Conservation (phyloP, 768 basidiomycete species). For the Pulveroboletus ravenelii region DNA sequence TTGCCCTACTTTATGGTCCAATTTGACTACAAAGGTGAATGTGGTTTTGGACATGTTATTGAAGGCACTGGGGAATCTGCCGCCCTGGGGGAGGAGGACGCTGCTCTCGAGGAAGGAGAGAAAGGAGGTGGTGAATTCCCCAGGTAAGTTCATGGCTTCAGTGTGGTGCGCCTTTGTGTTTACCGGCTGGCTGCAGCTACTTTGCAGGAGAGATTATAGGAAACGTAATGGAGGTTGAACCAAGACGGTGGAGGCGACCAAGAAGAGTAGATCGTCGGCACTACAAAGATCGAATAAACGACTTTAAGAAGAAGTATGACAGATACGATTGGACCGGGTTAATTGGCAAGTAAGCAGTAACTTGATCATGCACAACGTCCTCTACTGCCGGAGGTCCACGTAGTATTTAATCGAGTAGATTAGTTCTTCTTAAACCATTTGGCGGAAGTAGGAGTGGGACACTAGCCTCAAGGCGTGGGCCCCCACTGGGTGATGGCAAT, state of each 20-base stretch:
- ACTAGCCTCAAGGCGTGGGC: no score
- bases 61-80: slow-evolving; percentile 76
- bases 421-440: background rate
- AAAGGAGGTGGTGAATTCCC: slow-evolving; percentile 92
- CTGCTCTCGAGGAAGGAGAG: slow-evolving; percentile 75
- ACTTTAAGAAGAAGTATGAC: slow-evolving; percentile 72
- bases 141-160: slow-evolving; percentile 42
- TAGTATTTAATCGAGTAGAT: background rate
- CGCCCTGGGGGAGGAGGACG: slow-evolving; percentile 57
- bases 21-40: slow-evolving; percentile 96
- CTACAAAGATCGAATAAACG: slow-evolving; percentile 64
- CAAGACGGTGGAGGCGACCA: slow-evolving; percentile 81
- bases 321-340: slow-evolving; percentile 79
- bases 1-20: slow-evolving; percentile 99
- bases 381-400: background rate
- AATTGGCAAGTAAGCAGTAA: slow-evolving; percentile 40
- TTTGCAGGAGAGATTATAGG: slow-evolving; percentile 96
- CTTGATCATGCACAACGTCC: background rate
- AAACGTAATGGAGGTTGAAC: slow-evolving; percentile 81
- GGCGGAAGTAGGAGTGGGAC: background rate
- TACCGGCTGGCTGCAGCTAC: slow-evolving; percentile 49
- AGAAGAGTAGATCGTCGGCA: slow-evolving; percentile 63
- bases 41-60: slow-evolving; percentile 97
- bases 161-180: background rate
- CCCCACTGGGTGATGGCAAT: no score